Conservation (phyloP, 169 alveolate species). For the Plasmodium chabaudi region DNA sequence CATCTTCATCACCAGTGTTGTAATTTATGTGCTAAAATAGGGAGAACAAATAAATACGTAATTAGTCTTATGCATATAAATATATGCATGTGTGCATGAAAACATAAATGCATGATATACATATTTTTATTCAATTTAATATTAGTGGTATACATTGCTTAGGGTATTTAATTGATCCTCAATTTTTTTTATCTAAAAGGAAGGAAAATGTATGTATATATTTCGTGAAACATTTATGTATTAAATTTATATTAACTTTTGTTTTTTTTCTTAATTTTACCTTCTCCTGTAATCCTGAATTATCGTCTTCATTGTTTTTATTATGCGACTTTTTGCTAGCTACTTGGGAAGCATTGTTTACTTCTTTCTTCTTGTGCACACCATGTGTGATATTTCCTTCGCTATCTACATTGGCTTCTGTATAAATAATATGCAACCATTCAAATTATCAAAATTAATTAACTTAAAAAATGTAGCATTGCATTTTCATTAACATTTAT, state of each 20-base stretch:
- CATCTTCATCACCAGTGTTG: slow-evolving; percentile 16
- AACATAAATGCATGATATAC: no score
- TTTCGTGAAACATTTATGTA: neutral
- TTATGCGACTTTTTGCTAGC: neutral
- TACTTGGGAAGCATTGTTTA: neutral
- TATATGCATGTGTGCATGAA: neutral
- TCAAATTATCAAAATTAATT: no score
- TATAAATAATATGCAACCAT: no score
- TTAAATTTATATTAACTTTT: neutral
- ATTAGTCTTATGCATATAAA: no score
- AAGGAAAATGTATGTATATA: neutral
- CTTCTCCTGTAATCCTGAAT: slow-evolving; percentile 41
- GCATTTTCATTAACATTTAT: no score
- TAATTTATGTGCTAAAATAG: slow-evolving; percentile 41
- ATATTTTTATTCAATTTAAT: neutral
- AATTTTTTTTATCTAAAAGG: slow-evolving; percentile 38
- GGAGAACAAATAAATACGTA: neutral
- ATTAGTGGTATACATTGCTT: slow-evolving; percentile 33
- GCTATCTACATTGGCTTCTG: no score
- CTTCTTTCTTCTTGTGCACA: neutral
- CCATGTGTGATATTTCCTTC: no score
- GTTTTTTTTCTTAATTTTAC: neutral
- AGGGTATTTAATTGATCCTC: slow-evolving; percentile 43
- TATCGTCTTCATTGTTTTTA: slow-evolving; percentile 7
- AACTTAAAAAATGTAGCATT: no score